Percentiles rank a stretch among this genome's conserved stretches.
These are phyloP conservation scores for Carex scoparia DNA, from an alignment of 176 grass and related monocot genomes.

Conservation along the genomic window DNA sequence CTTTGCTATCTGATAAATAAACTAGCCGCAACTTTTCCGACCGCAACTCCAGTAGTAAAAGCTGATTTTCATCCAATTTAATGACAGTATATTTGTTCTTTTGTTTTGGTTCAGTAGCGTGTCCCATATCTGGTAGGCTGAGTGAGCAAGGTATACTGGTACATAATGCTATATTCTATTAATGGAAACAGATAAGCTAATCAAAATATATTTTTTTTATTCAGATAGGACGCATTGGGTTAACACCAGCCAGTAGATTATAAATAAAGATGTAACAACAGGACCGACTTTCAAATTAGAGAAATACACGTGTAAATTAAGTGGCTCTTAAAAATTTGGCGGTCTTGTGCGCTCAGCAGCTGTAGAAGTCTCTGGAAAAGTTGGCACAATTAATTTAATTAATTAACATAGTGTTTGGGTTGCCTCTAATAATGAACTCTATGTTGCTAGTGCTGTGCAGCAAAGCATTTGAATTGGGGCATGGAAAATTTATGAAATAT, in stretches of 20 bases:
- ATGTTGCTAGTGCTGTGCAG: neutral
- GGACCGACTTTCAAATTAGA: slow-evolving; percentile 7
- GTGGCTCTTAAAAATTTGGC: slow-evolving; percentile 13
- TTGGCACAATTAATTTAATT: slow-evolving; percentile 15
- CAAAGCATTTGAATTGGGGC: too few relatives aligned
- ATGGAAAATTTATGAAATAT: too few relatives aligned
- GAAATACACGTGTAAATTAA: slow-evolving; percentile 4
- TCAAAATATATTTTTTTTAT: neutral
- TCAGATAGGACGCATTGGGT: slow-evolving; percentile 3
- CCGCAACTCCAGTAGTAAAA: neutral
- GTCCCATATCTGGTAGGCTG: neutral
- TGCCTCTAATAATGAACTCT: neutral
- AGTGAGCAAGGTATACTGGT: neutral
- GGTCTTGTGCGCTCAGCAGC: slow-evolving; percentile 28
- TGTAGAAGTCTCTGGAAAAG: slow-evolving; percentile 18
- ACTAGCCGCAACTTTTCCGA: neutral
- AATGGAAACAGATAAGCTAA: neutral
- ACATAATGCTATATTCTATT: neutral
- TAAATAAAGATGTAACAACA: neutral
- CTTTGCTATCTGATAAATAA: neutral
- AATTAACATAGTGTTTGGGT: neutral
- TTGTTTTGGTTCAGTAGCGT: neutral
- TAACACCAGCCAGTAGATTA: slow-evolving; percentile 14
- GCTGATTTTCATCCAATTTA: neutral
- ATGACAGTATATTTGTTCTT: neutral